Conservation (phyloP, 1,284 basidiomycete species). For the Flammula alnicola region DNA sequence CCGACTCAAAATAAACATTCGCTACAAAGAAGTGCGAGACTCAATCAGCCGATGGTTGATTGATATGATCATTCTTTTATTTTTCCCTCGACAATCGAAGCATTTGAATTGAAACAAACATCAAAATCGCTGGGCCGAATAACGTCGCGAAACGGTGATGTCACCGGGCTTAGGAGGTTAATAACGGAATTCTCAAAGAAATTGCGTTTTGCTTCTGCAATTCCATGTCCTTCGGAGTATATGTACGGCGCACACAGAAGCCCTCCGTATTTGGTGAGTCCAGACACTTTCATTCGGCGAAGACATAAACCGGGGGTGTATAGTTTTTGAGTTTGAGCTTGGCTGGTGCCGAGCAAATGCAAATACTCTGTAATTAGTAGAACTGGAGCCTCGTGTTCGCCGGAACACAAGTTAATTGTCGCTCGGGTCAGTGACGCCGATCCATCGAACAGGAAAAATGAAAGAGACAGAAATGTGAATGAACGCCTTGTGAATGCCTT, state of each 20-base stretch:
- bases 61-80: slow-evolving; percentile 11
- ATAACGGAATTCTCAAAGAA: slow-evolving; percentile 1
- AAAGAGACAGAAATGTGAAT: too few species aligned
- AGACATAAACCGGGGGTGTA: too few species aligned
- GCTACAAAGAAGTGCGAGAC: slow-evolving; percentile 10
- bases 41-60: slow-evolving; percentile 5
- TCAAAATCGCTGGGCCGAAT: slow-evolving; percentile 13
- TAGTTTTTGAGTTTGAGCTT: too few species aligned
- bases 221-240: slow-evolving; percentile 21
- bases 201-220: slow-evolving; percentile 12
- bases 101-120: slow-evolving; percentile 14
- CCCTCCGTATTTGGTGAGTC: too few species aligned
- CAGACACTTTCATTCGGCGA: too few species aligned
- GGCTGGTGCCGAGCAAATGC: too few species aligned
- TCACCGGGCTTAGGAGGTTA: slow-evolving; percentile 9
- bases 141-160: slow-evolving; percentile 15
- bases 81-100: slow-evolving; percentile 13
- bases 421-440: too few species aligned
- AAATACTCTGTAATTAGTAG: too few species aligned
- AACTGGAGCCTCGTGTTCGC: too few species aligned
- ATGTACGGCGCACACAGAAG: background rate
- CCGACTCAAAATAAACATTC: slow-evolving; percentile 8
- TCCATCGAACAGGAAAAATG: too few species aligned
- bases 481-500: too few species aligned
- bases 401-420: too few species aligned